phyloP scores from a whole-genome alignment of 768 basidiomycete species.

The Tulasnella sp. region DNA sequence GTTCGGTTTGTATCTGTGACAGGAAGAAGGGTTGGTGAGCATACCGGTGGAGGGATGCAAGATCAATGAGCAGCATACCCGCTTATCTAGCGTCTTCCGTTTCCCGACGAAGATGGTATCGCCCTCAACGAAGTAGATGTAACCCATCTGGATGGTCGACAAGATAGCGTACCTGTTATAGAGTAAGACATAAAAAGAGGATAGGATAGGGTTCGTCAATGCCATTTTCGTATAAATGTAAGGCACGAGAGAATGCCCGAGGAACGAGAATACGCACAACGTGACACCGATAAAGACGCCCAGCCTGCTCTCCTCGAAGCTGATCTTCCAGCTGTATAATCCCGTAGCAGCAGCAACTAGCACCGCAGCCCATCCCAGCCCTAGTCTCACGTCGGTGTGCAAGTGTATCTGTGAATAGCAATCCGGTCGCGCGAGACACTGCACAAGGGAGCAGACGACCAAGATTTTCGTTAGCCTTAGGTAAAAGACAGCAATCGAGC shows the following conservation, averaged over 20 bases:
- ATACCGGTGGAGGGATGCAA: slow-evolving; percentile 1
- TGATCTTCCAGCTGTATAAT: slow-evolving; percentile 73
- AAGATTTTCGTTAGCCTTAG: not conserved
- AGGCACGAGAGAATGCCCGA: not conserved
- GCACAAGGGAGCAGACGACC: slow-evolving; percentile 10
- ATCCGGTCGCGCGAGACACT: slow-evolving; percentile 72
- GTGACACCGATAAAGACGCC: slow-evolving; percentile 69
- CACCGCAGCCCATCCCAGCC: slow-evolving; percentile 76
- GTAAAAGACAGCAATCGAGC: not conserved
- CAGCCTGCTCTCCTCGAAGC: slow-evolving; percentile 83
- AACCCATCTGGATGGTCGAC: slow-evolving; percentile 60
- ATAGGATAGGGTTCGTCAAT: slow-evolving; percentile 12
- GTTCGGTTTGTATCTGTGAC: slow-evolving; percentile 80
- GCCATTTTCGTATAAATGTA: not conserved
- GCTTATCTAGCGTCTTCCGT: slow-evolving; percentile 79
- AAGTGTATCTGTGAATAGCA: slow-evolving; percentile 77
- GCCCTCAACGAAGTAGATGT: slow-evolving; percentile 78
- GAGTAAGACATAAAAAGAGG: slow-evolving; percentile 12
- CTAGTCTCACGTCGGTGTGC: slow-evolving; percentile 82
- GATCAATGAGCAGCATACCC: slow-evolving; percentile 32
- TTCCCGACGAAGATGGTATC: slow-evolving; percentile 80
- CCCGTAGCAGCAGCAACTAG: slow-evolving; percentile 72
- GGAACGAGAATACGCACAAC: slow-evolving; percentile 39
- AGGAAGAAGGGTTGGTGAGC: not conserved
- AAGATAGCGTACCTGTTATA: slow-evolving; percentile 57